These are phyloP conservation scores for Zizania palustris DNA, from an alignment of 202 grass and related monocot species.

Conservation along the genomic window DNA sequence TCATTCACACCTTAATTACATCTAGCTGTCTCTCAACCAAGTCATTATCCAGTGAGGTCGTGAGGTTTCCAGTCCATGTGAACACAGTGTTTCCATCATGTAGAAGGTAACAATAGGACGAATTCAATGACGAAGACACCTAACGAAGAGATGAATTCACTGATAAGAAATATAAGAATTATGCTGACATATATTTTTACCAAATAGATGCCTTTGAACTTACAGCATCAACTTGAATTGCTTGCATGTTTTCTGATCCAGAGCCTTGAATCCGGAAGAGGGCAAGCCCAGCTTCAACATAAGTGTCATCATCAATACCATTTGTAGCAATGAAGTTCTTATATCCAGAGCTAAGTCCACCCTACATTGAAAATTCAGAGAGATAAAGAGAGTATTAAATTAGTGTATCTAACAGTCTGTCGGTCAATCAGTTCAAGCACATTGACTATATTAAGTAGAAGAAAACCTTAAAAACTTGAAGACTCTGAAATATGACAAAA, in stretches of 20 bases:
- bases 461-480: constrained; percentile 82
- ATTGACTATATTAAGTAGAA: constrained; percentile 30
- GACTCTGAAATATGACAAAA: constrained; percentile 96
- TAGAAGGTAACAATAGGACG: constrained; percentile 73
- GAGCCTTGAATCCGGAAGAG: constrained; percentile 87
- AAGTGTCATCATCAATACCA: constrained; percentile 68
- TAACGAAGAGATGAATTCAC: constrained; percentile 37
- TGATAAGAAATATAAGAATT: constrained; percentile 27
- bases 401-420: neutral
- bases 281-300: constrained; percentile 76
- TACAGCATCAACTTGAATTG: constrained; percentile 94
- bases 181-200: constrained; percentile 13
- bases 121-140: constrained; percentile 75
- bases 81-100: constrained; percentile 66
- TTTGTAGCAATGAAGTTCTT: constrained; percentile 80
- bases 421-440: constrained; percentile 29
- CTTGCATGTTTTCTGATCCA: constrained; percentile 96
- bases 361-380: constrained; percentile 51
- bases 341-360: constrained; percentile 89
- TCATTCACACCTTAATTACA: constrained; percentile 69
- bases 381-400: constrained; percentile 1
- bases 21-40: constrained; percentile 82
- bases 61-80: constrained; percentile 66
- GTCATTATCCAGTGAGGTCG: constrained; percentile 64
- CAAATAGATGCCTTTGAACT: constrained; percentile 39